phyloP scores from a whole-genome alignment of 2,329 filamentous ascomycete genomes.

The Pseudocercospora crystallina region DNA sequence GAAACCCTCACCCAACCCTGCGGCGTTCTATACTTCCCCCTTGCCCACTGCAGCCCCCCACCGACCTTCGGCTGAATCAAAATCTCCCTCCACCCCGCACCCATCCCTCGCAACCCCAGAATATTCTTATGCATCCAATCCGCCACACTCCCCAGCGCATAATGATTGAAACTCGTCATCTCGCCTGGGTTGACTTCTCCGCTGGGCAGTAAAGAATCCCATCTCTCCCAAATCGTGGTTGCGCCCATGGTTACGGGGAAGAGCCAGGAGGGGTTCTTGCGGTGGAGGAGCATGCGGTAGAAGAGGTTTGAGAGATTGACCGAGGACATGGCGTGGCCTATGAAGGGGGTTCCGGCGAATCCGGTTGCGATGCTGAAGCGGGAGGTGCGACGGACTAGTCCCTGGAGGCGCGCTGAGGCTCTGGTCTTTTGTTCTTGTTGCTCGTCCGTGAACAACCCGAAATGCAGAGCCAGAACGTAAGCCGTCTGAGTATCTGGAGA shows the following conservation, averaged over 20 bases:
- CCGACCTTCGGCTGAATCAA: not conserved
- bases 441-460: conserved; percentile 23
- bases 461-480: conserved; percentile 29
- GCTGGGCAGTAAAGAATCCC: conserved; percentile 50
- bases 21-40: not conserved
- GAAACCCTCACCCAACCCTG: not conserved
- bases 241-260: conserved; percentile 50
- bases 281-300: conserved; percentile 53
- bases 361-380: conserved; percentile 38
- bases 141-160: conserved; percentile 51
- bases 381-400: conserved; percentile 21
- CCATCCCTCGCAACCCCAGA: not conserved
- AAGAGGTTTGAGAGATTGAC: conserved; percentile 1
- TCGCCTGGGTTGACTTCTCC: conserved; percentile 46
- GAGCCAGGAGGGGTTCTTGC: conserved; percentile 48
- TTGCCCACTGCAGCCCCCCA: not conserved
- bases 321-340: conserved; percentile 8
- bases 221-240: conserved; percentile 55
- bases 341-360: conserved; percentile 61
- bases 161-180: conserved; percentile 52
- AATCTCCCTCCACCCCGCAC: conserved; percentile 3
- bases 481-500: conserved; percentile 37
- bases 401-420: conserved; percentile 27
- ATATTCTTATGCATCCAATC: conserved; percentile 45
- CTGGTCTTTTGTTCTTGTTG: conserved; percentile 13